Evolutionary conservation across 345 rosid species (phyloP).

Genomic region (Physaria fendleri): DNA sequence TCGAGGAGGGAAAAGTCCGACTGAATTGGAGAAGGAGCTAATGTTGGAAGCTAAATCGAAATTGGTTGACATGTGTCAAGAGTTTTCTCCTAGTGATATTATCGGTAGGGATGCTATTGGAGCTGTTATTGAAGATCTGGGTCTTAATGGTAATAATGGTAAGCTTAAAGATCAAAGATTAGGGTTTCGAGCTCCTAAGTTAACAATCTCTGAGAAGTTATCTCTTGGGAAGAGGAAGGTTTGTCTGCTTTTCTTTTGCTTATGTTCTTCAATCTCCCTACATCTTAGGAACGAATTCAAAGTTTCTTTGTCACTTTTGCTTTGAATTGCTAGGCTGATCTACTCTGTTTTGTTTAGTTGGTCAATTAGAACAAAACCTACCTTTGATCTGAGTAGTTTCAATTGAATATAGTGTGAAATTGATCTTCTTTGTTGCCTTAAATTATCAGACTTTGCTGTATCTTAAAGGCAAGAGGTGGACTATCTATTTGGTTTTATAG

Average conservation of each 20-base stretch:
- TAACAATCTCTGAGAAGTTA: slow-evolving; percentile 73
- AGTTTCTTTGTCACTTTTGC: too few relatives aligned
- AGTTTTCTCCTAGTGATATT: slow-evolving; percentile 60
- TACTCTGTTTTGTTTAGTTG: background rate
- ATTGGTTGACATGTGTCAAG: slow-evolving; percentile 53
- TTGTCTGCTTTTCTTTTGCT: background rate
- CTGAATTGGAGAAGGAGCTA: slow-evolving; percentile 57
- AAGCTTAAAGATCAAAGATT: slow-evolving; percentile 60
- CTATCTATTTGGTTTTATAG: too few relatives aligned
- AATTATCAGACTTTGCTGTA: too few relatives aligned
- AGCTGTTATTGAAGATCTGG: slow-evolving; percentile 78
- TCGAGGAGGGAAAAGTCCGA: slow-evolving; percentile 70
- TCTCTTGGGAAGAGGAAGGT: slow-evolving; percentile 68
- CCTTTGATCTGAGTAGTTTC: background rate
- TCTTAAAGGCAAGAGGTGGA: too few relatives aligned
- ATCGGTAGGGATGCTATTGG: slow-evolving; percentile 58
- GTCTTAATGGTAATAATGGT: slow-evolving; percentile 60
- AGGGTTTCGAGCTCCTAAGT: slow-evolving; percentile 52
- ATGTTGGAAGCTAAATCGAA: slow-evolving; percentile 81
- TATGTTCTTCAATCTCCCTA: background rate
- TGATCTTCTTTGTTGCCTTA: too few relatives aligned
- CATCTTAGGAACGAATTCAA: too few relatives aligned
- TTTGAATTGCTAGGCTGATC: too few relatives aligned
- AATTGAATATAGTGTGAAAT: too few relatives aligned
- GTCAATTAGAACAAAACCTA: background rate